phyloP scores from a whole-genome alignment of 805 yeast species.

The Nakazawaea laoshanensis region DNA sequence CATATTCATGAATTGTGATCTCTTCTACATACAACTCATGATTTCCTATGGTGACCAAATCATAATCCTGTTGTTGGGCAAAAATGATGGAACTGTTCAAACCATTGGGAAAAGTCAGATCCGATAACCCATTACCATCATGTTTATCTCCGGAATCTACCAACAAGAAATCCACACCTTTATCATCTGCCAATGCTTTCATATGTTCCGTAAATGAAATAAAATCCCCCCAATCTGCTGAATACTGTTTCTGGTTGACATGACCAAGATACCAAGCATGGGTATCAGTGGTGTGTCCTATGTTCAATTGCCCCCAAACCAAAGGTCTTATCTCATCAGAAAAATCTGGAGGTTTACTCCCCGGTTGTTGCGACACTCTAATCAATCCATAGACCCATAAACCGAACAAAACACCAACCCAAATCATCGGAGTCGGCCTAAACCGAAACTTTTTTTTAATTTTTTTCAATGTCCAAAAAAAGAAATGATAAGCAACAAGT shows the following conservation, averaged over 20 bases:
- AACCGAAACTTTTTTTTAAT: not conserved
- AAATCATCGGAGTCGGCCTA: too few species aligned
- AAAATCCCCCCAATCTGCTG: conserved; percentile 92
- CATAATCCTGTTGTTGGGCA: conserved; percentile 51
- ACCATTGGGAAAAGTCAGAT: conserved; percentile 72
- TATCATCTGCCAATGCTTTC: conserved; percentile 29
- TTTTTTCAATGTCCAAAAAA: not conserved
- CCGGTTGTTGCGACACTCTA: conserved; percentile 26
- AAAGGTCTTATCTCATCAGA: conserved; percentile 41
- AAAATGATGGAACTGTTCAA: conserved; percentile 52
- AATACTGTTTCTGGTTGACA: conserved; percentile 62
- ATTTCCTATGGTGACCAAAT: conserved; percentile 79
- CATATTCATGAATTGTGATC: conserved; percentile 58
- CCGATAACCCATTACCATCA: conserved; percentile 89
- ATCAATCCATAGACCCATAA: too few species aligned
- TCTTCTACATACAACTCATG: conserved; percentile 77
- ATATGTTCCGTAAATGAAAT: conserved; percentile 56
- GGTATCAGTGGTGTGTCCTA: conserved; percentile 92
- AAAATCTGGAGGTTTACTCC: conserved; percentile 23
- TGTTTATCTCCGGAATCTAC: conserved; percentile 91
- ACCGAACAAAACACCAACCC: too few species aligned
- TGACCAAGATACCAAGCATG: conserved; percentile 98
- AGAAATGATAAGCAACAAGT: too few species aligned
- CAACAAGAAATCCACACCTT: conserved; percentile 56
- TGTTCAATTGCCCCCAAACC: conserved; percentile 66